Evolutionary conservation across 1,139 yeast genomes (phyloP).

Genomic region (Pichia sp.): DNA sequence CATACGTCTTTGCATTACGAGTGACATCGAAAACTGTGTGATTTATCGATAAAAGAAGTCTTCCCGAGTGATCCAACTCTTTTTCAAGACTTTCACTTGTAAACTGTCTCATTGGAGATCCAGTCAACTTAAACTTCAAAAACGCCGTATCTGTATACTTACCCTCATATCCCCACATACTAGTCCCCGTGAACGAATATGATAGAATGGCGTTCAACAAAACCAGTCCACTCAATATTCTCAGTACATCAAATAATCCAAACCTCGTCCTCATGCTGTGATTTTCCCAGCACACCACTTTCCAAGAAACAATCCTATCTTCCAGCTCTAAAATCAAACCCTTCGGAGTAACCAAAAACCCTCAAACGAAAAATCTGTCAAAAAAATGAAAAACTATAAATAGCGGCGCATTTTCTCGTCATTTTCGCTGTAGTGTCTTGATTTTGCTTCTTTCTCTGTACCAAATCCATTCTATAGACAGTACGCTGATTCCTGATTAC

Average conservation of each 20-base stretch:
- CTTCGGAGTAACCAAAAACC: background rate
- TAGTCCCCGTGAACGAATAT: slow-evolving; percentile 39
- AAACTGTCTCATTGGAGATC: slow-evolving; percentile 23
- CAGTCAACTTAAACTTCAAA: slow-evolving; percentile 14
- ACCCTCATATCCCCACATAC: slow-evolving; percentile 51
- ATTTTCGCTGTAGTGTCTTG: background rate
- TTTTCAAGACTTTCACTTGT: too few species aligned
- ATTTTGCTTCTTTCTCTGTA: slow-evolving; percentile 17
- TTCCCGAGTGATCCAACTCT: too few species aligned
- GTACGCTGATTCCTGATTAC: slow-evolving; percentile 20
- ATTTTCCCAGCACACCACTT: too few species aligned
- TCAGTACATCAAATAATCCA: slow-evolving; percentile 32
- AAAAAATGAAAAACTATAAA: slow-evolving; percentile 3
- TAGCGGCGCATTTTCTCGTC: background rate
- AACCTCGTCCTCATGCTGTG: background rate
- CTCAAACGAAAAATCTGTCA: too few species aligned
- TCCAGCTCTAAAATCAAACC: slow-evolving; percentile 1
- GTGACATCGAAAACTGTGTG: slow-evolving; percentile 69
- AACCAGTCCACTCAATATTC: slow-evolving; percentile 41
- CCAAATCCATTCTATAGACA: slow-evolving; percentile 28
- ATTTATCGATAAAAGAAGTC: slow-evolving; percentile 46
- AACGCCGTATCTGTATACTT: slow-evolving; percentile 41
- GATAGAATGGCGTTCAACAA: slow-evolving; percentile 41
- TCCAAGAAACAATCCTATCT: too few species aligned
- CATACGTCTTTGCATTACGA: slow-evolving; percentile 41